A percentile compares a stretch with the other conserved stretches of the same genome.
Evolutionary conservation across 805 yeast species (phyloP).

Genomic region (Lachancea waltii): DNA sequence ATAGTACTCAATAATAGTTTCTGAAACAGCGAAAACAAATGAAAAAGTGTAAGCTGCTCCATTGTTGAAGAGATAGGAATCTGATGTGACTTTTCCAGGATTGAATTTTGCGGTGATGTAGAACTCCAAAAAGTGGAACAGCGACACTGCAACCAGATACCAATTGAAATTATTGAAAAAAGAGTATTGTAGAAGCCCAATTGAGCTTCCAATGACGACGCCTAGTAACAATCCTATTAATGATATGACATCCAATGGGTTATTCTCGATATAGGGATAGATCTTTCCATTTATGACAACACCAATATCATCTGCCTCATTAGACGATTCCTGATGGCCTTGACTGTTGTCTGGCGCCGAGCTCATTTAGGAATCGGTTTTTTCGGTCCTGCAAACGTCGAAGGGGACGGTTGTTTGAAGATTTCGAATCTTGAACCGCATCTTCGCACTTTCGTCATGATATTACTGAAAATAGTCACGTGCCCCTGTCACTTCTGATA

Average conservation of each 20-base stretch:
- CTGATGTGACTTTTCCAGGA: slow-evolving; percentile 54
- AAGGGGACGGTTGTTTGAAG: background rate
- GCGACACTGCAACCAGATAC: slow-evolving; percentile 46
- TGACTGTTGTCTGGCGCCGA: too few relatives aligned
- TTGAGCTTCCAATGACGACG: slow-evolving; percentile 35
- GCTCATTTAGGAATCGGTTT: too few relatives aligned
- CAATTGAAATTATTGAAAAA: slow-evolving; percentile 35
- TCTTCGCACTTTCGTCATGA: background rate
- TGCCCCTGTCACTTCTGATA: too few relatives aligned
- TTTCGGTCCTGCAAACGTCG: too few relatives aligned
- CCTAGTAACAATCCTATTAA: slow-evolving; percentile 43
- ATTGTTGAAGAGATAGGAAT: slow-evolving; percentile 63
- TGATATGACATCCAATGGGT: slow-evolving; percentile 40
- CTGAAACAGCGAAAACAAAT: slow-evolving; percentile 48
- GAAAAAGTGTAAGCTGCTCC: slow-evolving; percentile 55
- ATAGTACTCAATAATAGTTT: slow-evolving; percentile 39
- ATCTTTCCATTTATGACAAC: slow-evolving; percentile 10
- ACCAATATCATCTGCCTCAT: slow-evolving; percentile 6
- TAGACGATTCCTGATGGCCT: too few relatives aligned
- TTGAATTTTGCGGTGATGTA: slow-evolving; percentile 73
- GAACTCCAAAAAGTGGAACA: slow-evolving; percentile 81
- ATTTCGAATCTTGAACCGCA: background rate
- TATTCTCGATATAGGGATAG: slow-evolving; percentile 34
- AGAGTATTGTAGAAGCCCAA: slow-evolving; percentile 27
- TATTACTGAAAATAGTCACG: too few relatives aligned